Evolutionary conservation across 176 grass and related monocot genomes (phyloP).

Genomic region (Oryza longistaminata): DNA sequence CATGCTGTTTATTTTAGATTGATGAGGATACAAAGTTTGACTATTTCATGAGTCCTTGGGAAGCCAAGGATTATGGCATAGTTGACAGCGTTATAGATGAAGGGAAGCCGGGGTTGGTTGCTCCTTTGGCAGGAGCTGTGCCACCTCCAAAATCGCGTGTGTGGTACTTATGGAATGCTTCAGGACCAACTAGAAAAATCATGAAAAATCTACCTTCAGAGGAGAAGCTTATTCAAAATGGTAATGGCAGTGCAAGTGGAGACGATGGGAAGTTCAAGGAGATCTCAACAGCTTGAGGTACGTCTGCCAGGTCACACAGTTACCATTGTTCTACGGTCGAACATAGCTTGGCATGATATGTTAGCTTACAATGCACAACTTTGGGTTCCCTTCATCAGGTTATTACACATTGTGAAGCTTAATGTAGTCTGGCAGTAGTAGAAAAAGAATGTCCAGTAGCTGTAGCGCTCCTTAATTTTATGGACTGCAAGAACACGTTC

Average conservation of each 20-base stretch:
- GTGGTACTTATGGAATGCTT: slow-evolving; percentile 75
- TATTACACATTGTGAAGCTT: not conserved
- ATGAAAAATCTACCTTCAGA: slow-evolving; percentile 72
- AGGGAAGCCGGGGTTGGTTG: slow-evolving; percentile 76
- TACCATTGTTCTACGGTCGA: not conserved
- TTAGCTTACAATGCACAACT: not conserved
- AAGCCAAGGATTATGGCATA: slow-evolving; percentile 94
- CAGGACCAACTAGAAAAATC: slow-evolving; percentile 58
- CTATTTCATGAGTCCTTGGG: slow-evolving; percentile 96
- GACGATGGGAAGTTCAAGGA: slow-evolving; percentile 46
- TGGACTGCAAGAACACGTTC: not conserved
- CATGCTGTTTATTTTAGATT: slow-evolving; percentile 59
- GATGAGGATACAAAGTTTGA: slow-evolving; percentile 80
- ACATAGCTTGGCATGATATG: not conserved
- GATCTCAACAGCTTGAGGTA: slow-evolving; percentile 38
- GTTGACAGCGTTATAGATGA: slow-evolving; percentile 77
- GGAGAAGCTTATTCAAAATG: slow-evolving; percentile 56
- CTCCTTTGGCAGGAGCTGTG: slow-evolving; percentile 61
- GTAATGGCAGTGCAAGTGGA: slow-evolving; percentile 25
- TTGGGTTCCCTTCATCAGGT: not conserved
- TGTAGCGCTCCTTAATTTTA: not conserved
- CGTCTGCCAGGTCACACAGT: not conserved
- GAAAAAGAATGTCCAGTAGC: slow-evolving; percentile 7
- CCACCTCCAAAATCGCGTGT: slow-evolving; percentile 79
- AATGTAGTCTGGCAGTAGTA: slow-evolving; percentile 3